Evolutionary conservation across 2,329 filamentous ascomycete genomes (phyloP), one percentile per base, ranked within the genome.

Genomic region (Venturia effusa): DNA sequence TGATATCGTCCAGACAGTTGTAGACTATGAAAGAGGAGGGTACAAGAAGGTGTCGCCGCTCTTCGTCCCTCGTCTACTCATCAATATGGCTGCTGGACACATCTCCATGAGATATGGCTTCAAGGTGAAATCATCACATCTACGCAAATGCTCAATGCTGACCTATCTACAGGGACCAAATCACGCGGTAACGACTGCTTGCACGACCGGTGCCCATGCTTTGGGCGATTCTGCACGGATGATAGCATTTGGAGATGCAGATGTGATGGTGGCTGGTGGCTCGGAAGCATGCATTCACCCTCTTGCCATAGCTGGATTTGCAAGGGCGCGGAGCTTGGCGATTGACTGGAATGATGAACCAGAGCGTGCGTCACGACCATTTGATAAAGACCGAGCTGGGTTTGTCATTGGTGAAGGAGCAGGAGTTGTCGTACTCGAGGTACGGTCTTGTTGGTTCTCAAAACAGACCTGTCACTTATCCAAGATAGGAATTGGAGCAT

Each of bases 251-350:
- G 92, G 92, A 7, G 93, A 97, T 73, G 93, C 93, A 57, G 84
- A 96, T 74, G 88, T 97, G 63, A 97, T 99, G 92, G 78, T 99
- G 10, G 92, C 94, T n/a, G 94, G 94, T 51, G 93, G 93, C 34
- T 86, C 93, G 10, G 94, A 99, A 75, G 92, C 93, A 0, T 99
- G 94, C 74, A 93, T 99, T 64, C 93, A 99, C 72, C 94, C 94
- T 11, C 81, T 99, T 54, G 90, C 93, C 1, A 88, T 97, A 68
- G 90, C 92, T 7, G 94, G 93, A 7, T 99, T 99, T 71, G 88
- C 91, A 30, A 84, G 92, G 66, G 91, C 92, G 1, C 84, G 93
- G 65, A 97, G 92, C 62, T 79, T 99, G 41, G 88, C 91, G 7
- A 96, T 90, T 0, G 83, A 81, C 3, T 95, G 86, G 77, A 97